phyloP scores from a whole-genome alignment of 2,329 filamentous ascomycete species.

The Aspergillus novoparasiticus region DNA sequence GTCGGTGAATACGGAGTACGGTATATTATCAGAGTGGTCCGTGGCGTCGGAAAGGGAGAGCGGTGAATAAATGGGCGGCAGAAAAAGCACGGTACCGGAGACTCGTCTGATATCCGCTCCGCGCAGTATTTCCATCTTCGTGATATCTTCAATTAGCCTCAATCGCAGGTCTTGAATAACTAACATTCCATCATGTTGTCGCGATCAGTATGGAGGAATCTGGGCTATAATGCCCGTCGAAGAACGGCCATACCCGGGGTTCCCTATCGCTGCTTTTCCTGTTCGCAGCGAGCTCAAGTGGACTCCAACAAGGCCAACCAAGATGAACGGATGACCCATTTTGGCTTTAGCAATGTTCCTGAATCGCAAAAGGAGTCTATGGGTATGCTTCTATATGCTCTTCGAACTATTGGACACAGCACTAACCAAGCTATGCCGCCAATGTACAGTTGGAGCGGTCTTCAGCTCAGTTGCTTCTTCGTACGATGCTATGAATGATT shows the following conservation, averaged over 20 bases:
- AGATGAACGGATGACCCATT: constrained; percentile 73
- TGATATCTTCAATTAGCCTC: background rate
- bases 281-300: constrained; percentile 45
- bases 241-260: constrained; percentile 26
- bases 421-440: constrained; percentile 6
- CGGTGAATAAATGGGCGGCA: background rate
- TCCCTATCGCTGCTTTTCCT: constrained; percentile 56
- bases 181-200: constrained; percentile 32
- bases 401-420: background rate
- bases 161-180: background rate
- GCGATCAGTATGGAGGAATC: constrained; percentile 38
- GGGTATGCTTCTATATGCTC: constrained; percentile 46
- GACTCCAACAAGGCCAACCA: constrained; percentile 40
- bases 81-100: background rate
- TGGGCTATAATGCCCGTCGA: constrained; percentile 38
- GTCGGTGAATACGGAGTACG: no score
- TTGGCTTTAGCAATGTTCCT: constrained; percentile 83
- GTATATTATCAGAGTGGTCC: no score
- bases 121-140: background rate
- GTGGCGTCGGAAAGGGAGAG: background rate
- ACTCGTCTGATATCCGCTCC: background rate
- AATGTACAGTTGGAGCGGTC: constrained; percentile 70
- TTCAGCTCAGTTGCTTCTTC: constrained; percentile 93
- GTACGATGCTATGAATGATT: constrained; percentile 98
- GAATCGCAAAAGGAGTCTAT: constrained; percentile 74